Evolutionary conservation across 1,139 yeast species (phyloP).

Genomic region (Debaryomyces coudertii): DNA sequence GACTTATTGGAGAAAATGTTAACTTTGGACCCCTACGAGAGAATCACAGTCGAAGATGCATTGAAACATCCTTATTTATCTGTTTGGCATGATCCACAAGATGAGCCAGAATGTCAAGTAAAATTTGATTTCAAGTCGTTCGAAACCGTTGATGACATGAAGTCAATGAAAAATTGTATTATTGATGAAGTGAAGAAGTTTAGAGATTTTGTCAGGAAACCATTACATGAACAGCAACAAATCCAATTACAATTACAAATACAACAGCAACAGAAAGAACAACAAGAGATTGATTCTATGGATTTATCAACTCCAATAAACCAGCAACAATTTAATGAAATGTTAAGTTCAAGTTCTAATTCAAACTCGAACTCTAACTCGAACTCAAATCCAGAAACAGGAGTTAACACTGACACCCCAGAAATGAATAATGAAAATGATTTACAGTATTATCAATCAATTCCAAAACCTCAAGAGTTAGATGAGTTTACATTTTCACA

Average conservation of each 20-base stretch:
- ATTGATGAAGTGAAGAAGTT: conserved; percentile 79
- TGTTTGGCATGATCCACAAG: conserved; percentile 96
- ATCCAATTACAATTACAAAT: conserved; percentile 44
- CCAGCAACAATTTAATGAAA: conserved; percentile 13
- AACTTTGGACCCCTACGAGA: conserved; percentile 80
- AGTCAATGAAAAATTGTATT: conserved; percentile 74
- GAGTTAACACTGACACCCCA: conserved; percentile 36
- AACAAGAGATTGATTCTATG: conserved; percentile 22
- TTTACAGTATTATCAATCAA: conserved; percentile 37
- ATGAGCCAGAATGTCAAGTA: conserved; percentile 83
- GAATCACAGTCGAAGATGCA: conserved; percentile 90
- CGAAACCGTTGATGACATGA: conserved; percentile 84
- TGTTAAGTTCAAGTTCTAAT: conserved; percentile 7
- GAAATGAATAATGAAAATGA: conserved; percentile 25
- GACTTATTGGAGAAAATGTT: conserved; percentile 83
- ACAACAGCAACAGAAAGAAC: conserved; percentile 36
- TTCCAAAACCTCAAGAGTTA: conserved; percentile 53
- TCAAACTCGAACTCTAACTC: conserved; percentile 12
- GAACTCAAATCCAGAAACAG: conserved; percentile 26
- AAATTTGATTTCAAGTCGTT: conserved; percentile 85
- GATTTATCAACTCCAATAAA: conserved; percentile 14
- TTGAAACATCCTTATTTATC: conserved; percentile 84
- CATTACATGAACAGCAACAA: conserved; percentile 67
- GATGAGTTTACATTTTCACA: conserved; percentile 42
- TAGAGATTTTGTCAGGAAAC: conserved; percentile 79